These are phyloP conservation scores for Myriosclerotinia duriaeana DNA, from an alignment of 2,329 filamentous ascomycete species.

Conservation along the genomic window DNA sequence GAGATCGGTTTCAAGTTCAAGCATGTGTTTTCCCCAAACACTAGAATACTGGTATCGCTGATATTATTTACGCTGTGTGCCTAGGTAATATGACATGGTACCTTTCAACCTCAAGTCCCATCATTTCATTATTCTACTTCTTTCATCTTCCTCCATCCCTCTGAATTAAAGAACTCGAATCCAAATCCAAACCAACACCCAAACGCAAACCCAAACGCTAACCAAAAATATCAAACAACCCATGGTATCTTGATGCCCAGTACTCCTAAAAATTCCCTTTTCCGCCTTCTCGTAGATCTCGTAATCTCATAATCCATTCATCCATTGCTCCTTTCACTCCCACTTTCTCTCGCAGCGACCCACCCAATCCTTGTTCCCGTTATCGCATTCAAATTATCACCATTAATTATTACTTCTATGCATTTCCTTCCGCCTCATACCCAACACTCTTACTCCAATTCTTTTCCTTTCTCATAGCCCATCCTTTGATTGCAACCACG, in stretches of 20 bases:
- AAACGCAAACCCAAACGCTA: background rate
- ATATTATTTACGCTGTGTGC: no score
- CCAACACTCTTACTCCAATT: conserved; percentile 3
- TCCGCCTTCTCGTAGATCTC: background rate
- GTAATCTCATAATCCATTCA: background rate
- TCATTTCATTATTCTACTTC: no score
- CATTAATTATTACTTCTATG: background rate
- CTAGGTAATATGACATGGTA: no score
- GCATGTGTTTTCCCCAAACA: no score
- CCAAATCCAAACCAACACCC: no score
- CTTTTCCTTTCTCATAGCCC: conserved; percentile 59
- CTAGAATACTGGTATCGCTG: no score
- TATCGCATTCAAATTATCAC: background rate
- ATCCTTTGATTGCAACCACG: conserved; percentile 81
- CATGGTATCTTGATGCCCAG: conserved; percentile 23
- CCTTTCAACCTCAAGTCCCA: no score
- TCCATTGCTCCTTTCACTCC: background rate
- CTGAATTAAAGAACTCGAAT: no score
- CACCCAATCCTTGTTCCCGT: background rate
- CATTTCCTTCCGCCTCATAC: background rate
- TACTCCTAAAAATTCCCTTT: background rate
- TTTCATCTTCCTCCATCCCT: no score
- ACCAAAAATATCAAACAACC: conserved; percentile 14
- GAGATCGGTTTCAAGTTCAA: no score
- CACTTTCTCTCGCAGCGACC: no score